These are phyloP conservation scores for Lasiodiplodia gonubiensis DNA, from an alignment of 2,329 filamentous ascomycete species.

Conservation along the genomic window DNA sequence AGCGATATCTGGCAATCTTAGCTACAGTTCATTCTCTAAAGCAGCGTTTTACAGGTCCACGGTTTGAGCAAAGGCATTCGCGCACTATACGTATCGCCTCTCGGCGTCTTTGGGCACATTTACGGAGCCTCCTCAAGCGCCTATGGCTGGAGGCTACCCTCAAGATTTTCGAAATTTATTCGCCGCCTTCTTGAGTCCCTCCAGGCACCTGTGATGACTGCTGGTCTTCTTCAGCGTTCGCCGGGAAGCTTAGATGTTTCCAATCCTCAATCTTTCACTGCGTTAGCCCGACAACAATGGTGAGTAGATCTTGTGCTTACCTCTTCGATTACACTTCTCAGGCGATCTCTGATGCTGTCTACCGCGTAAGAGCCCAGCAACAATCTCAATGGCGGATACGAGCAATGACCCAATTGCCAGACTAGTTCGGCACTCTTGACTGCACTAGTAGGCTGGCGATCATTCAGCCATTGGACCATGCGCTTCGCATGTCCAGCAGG, in stretches of 20 bases:
- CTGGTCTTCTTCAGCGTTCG: slow-evolving; percentile 43
- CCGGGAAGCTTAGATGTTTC: slow-evolving; percentile 79
- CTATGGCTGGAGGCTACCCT: not conserved
- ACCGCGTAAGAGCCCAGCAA: slow-evolving; percentile 94
- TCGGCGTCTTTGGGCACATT: not conserved
- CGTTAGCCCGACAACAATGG: not conserved
- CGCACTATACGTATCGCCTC: not conserved
- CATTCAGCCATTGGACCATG: slow-evolving; percentile 93
- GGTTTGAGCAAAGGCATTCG: not conserved
- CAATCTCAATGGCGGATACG: slow-evolving; percentile 85
- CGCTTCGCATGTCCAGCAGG: slow-evolving; percentile 87
- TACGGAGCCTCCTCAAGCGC: not conserved
- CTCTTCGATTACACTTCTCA: slow-evolving; percentile 92
- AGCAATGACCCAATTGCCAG: slow-evolving; percentile 92
- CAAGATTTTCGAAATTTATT: slow-evolving; percentile 2
- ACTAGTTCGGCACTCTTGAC: slow-evolving; percentile 92
- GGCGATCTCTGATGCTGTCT: slow-evolving; percentile 88
- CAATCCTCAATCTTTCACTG: slow-evolving; percentile 70
- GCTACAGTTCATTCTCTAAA: not conserved
- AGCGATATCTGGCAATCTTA: not conserved
- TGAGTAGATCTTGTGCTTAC: slow-evolving; percentile 50
- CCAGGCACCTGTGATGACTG: not conserved
- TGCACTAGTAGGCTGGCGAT: slow-evolving; percentile 89
- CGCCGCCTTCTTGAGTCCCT: not conserved
- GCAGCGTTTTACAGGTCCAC: not conserved